These are phyloP conservation scores for Fraxinus americana DNA, from an alignment of 257 asterid genomes.

Conservation along the genomic window DNA sequence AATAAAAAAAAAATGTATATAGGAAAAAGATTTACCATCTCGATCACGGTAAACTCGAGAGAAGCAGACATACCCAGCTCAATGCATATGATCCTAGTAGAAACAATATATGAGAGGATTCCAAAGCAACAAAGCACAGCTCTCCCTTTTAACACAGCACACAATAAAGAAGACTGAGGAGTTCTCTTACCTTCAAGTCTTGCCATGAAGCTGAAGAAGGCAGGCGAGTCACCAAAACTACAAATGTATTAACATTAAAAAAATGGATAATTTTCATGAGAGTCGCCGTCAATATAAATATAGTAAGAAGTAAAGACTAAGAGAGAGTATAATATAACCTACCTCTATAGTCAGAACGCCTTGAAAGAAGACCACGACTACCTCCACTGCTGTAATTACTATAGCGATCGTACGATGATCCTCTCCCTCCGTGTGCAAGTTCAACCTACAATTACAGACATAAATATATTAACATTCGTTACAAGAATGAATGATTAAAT, in stretches of 20 bases:
- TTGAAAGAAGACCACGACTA: conserved; percentile 63
- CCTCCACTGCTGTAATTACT: conserved; percentile 63
- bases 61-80: conserved; percentile 91
- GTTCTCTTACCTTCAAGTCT: conserved; percentile 74
- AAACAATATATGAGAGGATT: conserved; percentile 13
- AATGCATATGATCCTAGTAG: conserved; percentile 86
- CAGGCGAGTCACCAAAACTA: conserved; percentile 83
- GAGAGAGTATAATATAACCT: conserved; percentile 7
- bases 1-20: background rate
- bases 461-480: background rate
- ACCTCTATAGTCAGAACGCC: conserved; percentile 85
- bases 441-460: conserved; percentile 54
- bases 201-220: conserved; percentile 96
- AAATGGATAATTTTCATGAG: background rate
- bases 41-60: conserved; percentile 79
- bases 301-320: background rate
- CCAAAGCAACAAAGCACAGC: background rate
- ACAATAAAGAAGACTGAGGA: background rate
- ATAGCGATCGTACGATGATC: conserved; percentile 63
- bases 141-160: background rate
- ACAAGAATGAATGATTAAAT: background rate
- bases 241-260: conserved; percentile 1
- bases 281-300: background rate
- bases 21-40: conserved; percentile 44
- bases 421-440: conserved; percentile 84